phyloP scores from a whole-genome alignment of 1,284 basidiomycete genomes.

The Pseudozyma sp. region DNA sequence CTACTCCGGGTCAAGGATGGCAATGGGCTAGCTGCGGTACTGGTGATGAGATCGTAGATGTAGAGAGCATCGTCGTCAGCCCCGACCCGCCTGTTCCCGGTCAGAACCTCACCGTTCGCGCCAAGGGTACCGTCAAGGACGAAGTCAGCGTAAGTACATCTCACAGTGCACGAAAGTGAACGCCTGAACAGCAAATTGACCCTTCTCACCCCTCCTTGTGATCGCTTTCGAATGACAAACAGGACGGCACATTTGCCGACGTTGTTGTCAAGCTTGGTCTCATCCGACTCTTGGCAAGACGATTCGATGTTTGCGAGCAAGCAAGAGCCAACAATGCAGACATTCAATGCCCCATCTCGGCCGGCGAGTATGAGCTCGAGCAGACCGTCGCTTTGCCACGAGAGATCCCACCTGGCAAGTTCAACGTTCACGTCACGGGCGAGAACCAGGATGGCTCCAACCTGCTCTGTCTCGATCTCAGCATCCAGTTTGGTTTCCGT shows the following conservation, averaged over 20 bases:
- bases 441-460: conserved; percentile 83
- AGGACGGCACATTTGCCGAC: conserved; percentile 62
- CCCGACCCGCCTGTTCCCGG: conserved; percentile 67
- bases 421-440: conserved; percentile 79
- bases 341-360: conserved; percentile 62
- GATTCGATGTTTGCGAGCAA: conserved; percentile 64
- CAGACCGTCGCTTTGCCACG: conserved; percentile 64
- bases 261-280: conserved; percentile 66
- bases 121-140: conserved; percentile 52
- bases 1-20: conserved; percentile 50
- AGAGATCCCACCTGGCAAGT: conserved; percentile 74
- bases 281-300: conserved; percentile 57
- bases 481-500: conserved; percentile 72
- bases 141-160: conserved; percentile 55
- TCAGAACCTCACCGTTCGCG: conserved; percentile 64
- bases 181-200: background rate
- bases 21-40: conserved; percentile 62
- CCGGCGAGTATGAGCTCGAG: conserved; percentile 59
- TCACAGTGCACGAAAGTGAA: too few species aligned
- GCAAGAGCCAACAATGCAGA: conserved; percentile 59
- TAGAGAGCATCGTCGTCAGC: conserved; percentile 56
- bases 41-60: conserved; percentile 47
- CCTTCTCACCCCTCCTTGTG: background rate
- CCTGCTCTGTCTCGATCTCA: conserved; percentile 82
- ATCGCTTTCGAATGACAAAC: background rate